These are phyloP conservation scores for Fusarium caatingaense DNA, from an alignment of 2,329 filamentous ascomycete species.

Conservation along the genomic window DNA sequence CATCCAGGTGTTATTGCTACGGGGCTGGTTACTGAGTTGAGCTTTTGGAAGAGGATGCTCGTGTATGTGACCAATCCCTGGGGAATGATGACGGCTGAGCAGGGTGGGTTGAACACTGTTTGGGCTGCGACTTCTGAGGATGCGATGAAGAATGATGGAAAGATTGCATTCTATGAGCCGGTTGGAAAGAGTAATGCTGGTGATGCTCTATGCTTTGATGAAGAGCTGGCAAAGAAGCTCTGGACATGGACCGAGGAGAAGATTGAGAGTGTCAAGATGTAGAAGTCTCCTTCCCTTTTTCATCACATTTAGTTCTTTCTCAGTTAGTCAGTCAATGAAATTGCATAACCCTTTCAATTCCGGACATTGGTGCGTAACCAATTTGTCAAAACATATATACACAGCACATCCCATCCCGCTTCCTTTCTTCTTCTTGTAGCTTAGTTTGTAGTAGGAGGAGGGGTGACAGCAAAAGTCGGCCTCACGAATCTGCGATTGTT, in stretches of 20 bases:
- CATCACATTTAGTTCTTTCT: not conserved
- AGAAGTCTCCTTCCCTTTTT: not conserved
- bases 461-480: conserved; percentile 81
- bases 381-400: conserved; percentile 44
- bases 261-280: conserved; percentile 11
- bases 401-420: conserved; percentile 12
- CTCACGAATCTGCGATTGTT: conserved; percentile 74
- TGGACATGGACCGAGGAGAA: conserved; percentile 54
- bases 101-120: conserved; percentile 48
- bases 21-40: conserved; percentile 41
- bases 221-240: conserved; percentile 49
- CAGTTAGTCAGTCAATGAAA: not conserved
- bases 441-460: conserved; percentile 69
- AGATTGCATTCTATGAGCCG: conserved; percentile 47
- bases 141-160: conserved; percentile 20
- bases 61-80: conserved; percentile 40
- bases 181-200: conserved; percentile 42
- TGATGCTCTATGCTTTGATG: conserved; percentile 41
- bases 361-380: conserved; percentile 13
- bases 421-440: conserved; percentile 8
- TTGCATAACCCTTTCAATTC: conserved; percentile 37
- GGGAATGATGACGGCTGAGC: conserved; percentile 41
- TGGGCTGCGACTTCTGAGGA: conserved; percentile 49
- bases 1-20: conserved; percentile 60
- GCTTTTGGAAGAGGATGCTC: conserved; percentile 42